Evolutionary conservation across 2,329 filamentous ascomycete genomes (phyloP).

Genomic region (Aspergillus tubingensis): DNA sequence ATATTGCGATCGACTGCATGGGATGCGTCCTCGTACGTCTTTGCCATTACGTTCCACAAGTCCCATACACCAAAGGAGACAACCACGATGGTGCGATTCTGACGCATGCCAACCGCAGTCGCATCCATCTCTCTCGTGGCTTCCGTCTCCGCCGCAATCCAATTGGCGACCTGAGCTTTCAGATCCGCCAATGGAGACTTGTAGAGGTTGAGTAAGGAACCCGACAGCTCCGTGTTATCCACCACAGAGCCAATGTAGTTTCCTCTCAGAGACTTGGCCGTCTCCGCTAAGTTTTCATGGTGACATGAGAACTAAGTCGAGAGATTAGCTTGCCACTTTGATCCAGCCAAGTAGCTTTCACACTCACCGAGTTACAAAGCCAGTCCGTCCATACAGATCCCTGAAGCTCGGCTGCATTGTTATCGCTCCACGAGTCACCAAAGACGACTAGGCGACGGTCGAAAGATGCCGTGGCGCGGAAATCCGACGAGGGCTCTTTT

Average conservation of each 20-base stretch:
- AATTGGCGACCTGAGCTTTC: slow-evolving; percentile 38
- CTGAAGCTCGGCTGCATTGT: slow-evolving; percentile 29
- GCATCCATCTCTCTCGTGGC: slow-evolving; percentile 26
- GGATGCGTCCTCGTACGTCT: slow-evolving; percentile 28
- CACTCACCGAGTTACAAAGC: slow-evolving; percentile 39
- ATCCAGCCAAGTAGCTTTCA: not conserved
- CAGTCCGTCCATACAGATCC: slow-evolving; percentile 38
- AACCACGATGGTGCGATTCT: slow-evolving; percentile 37
- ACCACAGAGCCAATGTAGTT: slow-evolving; percentile 34
- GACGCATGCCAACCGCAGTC: slow-evolving; percentile 22
- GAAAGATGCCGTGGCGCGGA: slow-evolving; percentile 25
- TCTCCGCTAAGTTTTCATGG: slow-evolving; percentile 37
- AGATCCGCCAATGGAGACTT: slow-evolving; percentile 37
- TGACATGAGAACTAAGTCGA: slow-evolving; percentile 34
- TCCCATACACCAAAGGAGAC: slow-evolving; percentile 45
- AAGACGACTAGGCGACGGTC: slow-evolving; percentile 40
- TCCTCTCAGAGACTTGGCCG: slow-evolving; percentile 28
- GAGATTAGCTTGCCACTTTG: slow-evolving; percentile 6
- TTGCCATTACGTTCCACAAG: slow-evolving; percentile 37
- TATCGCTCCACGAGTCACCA: slow-evolving; percentile 44
- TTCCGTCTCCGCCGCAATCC: slow-evolving; percentile 36
- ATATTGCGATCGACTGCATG: slow-evolving; percentile 34
- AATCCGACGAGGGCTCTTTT: slow-evolving; percentile 18
- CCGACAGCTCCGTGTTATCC: slow-evolving; percentile 35
- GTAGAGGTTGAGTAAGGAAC: slow-evolving; percentile 27